Conservation (phyloP, 805 yeast species). For the Ogataea neopini region DNA sequence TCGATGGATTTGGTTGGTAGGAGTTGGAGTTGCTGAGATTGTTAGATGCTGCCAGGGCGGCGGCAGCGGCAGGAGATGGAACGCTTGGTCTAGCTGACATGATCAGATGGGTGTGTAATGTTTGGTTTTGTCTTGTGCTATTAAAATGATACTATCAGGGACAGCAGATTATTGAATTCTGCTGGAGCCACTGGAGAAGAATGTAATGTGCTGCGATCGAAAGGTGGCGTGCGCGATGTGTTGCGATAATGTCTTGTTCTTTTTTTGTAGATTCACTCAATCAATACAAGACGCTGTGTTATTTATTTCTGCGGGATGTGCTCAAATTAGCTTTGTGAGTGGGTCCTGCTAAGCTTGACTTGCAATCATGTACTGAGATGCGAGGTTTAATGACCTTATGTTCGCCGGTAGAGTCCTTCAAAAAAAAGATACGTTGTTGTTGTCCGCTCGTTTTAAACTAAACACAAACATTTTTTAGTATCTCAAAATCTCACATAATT, state of each 20-base stretch:
- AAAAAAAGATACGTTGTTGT: constrained; percentile 1
- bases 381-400: not conserved
- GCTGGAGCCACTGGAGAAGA: constrained; percentile 3
- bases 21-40: constrained; percentile 24
- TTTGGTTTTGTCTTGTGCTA: not conserved
- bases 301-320: not conserved
- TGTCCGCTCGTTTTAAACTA: not conserved
- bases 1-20: constrained; percentile 28
- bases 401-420: not conserved
- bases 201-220: not conserved
- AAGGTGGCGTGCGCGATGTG: constrained; percentile 5
- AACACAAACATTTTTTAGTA: constrained; percentile 4
- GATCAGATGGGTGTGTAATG: not conserved
- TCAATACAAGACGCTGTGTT: constrained; percentile 1
- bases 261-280: not conserved
- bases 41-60: constrained; percentile 35
- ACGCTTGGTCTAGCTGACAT: constrained; percentile 30
- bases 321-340: constrained; percentile 1
- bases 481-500: constrained; percentile 4
- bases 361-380: constrained; percentile 6
- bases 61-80: constrained; percentile 37
- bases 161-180: not conserved
- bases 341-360: constrained; percentile 3
- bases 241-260: constrained; percentile 1
- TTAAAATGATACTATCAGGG: not conserved